Conservation (phyloP, 2,329 filamentous ascomycete species). For the Aspergillus neotritici region DNA sequence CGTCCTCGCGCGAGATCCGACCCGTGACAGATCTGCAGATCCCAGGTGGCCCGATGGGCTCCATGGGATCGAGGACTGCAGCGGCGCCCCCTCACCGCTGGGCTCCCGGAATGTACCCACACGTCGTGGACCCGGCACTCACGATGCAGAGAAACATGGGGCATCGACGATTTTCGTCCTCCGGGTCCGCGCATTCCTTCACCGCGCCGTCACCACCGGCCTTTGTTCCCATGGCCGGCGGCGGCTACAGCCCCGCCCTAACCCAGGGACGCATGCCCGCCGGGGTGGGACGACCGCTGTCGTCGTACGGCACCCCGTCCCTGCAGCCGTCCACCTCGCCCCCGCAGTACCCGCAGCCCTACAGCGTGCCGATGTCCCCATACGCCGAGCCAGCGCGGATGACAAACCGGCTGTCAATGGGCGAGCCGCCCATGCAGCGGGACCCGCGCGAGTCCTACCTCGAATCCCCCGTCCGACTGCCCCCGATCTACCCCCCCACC, state of each 20-base stretch:
- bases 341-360: constrained; percentile 28
- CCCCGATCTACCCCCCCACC: constrained; percentile 33
- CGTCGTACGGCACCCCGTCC: constrained; percentile 24
- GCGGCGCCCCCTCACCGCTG: constrained; percentile 27
- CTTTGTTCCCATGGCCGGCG: constrained; percentile 22
- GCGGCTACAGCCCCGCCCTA: constrained; percentile 24
- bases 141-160: constrained; percentile 20
- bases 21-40: constrained; percentile 36
- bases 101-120: constrained; percentile 27
- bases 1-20: constrained; percentile 35
- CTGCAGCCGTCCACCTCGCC: constrained; percentile 29
- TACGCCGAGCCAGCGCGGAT: constrained; percentile 23
- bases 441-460: constrained; percentile 26
- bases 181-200: constrained; percentile 23
- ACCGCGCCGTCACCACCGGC: constrained; percentile 21
- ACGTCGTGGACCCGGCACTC: constrained; percentile 23
- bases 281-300: constrained; percentile 22
- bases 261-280: constrained; percentile 15
- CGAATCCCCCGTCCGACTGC: constrained; percentile 32
- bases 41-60: constrained; percentile 14
- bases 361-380: constrained; percentile 21
- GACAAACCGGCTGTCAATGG: constrained; percentile 21
- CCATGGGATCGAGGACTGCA: constrained; percentile 17
- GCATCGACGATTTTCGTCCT: constrained; percentile 31
- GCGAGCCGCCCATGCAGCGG: constrained; percentile 19